Evolutionary conservation across 805 yeast species (phyloP).

Genomic region (Zygoascus biomembranicola): DNA sequence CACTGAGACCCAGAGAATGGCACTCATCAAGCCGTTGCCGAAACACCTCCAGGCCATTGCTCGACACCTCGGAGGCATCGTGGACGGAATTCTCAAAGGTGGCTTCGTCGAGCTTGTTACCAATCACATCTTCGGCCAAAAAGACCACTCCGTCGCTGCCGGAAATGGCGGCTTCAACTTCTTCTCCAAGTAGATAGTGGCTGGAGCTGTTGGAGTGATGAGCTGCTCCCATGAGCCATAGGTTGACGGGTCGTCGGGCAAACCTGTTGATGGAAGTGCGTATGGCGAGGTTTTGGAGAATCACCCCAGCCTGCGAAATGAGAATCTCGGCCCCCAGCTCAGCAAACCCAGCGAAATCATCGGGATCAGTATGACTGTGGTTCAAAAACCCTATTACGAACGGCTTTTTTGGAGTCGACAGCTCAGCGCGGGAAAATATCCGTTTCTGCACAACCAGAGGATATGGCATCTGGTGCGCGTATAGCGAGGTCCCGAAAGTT

Average conservation of each 20-base stretch:
- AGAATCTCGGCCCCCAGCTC: constrained; percentile 11
- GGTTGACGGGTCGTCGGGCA: constrained; percentile 13
- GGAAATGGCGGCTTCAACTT: constrained; percentile 14
- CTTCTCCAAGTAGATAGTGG: constrained; percentile 15
- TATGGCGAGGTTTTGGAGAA: constrained; percentile 16
- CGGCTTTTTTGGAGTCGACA: constrained; percentile 6
- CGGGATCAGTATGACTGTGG: constrained; percentile 15
- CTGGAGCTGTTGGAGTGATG: neutral
- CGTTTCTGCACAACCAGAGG: constrained; percentile 6
- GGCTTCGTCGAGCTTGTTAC: too few relatives aligned
- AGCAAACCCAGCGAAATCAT: constrained; percentile 12
- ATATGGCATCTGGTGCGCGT: constrained; percentile 1
- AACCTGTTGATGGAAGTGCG: constrained; percentile 11
- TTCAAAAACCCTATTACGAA: constrained; percentile 11
- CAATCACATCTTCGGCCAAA: neutral
- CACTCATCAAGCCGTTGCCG: neutral
- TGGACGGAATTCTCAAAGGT: neutral
- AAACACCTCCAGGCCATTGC: neutral
- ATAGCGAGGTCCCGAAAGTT: neutral
- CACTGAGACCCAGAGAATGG: neutral
- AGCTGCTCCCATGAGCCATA: constrained; percentile 9
- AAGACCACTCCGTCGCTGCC: constrained; percentile 17
- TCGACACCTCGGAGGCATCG: neutral
- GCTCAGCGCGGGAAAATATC: constrained; percentile 1
- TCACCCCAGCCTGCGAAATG: constrained; percentile 12